Evolutionary conservation across 371 early-diverging fungal genomes (phyloP).

Genomic region (Mucor lusitanicus): DNA sequence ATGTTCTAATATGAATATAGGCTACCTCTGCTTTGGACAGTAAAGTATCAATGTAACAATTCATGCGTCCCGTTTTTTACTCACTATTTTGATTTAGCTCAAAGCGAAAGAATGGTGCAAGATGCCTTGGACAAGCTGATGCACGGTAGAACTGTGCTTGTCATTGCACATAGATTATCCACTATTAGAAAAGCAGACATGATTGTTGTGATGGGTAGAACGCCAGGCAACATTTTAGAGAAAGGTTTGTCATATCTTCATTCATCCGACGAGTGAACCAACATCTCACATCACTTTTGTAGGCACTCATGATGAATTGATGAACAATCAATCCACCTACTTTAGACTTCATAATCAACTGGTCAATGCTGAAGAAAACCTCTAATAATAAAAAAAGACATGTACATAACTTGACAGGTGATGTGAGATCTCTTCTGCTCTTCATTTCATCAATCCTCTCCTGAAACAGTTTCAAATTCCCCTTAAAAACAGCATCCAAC

Average conservation of each 20-base stretch:
- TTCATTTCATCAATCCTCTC: neutral
- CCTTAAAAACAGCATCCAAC: neutral
- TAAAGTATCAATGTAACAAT: constrained; percentile 16
- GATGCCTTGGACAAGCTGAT: constrained; percentile 68
- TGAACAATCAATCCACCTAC: constrained; percentile 54
- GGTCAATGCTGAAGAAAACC: constrained; percentile 19
- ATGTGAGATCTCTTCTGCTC: neutral
- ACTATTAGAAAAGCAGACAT: constrained; percentile 72
- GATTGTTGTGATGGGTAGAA: constrained; percentile 68
- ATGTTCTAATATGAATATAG: constrained; percentile 78
- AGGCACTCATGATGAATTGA: constrained; percentile 60
- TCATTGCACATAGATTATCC: constrained; percentile 79
- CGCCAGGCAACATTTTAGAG: constrained; percentile 65
- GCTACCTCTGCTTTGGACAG: constrained; percentile 71
- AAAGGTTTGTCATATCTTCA: constrained; percentile 37
- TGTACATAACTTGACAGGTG: neutral
- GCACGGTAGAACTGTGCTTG: constrained; percentile 71
- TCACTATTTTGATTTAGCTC: constrained; percentile 28
- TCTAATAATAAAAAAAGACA: neutral
- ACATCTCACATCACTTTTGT: neutral
- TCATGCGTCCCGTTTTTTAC: neutral
- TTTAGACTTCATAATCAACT: constrained; percentile 49
- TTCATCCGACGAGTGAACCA: neutral
- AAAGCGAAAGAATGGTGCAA: constrained; percentile 74
- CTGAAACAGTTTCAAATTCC: constrained; percentile 2